Evolutionary conservation across 305 asterid genomes (phyloP), one percentile per base, ranked within the genome.

Genomic region (Nicotiana rustica): DNA sequence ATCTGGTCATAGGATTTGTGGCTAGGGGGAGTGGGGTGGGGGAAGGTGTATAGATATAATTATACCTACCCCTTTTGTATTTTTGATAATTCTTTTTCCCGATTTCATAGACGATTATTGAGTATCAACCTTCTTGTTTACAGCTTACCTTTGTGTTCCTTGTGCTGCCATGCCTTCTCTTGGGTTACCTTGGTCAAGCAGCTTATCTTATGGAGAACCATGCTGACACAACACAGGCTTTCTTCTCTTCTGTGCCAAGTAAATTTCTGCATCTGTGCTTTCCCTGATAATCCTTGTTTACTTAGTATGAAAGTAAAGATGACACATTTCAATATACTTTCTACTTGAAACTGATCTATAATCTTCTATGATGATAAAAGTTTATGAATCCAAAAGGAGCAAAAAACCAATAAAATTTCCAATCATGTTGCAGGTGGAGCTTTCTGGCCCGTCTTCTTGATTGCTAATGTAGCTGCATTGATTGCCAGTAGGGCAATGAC

Each of bases 111-210:
- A 47, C 2, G 12, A 4, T 75, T 75, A 52, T 49, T 52, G 25
- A 49, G 19, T 81, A 68, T 70, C 29, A 62, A 25, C 19, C 49
- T 67, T 78, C 44, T 44, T 82, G 19, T 66, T 87, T 86, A 85
- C 99, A 96, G 99, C 98, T 96, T 83, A 93, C 98, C 38, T 96
- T 94, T 87, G 88, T 89, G 85, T 88, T 93, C 82, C 93, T 96
- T 83, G 98, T 96, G 83, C 91, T 96, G 83, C 99, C 99, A 70
- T 96, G 99, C 90, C 98, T 96, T 89, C 86, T 96, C 57, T 83
- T 96, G 98, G 99, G 99, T 79, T 96, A 96, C 90, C 90, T 96
- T 85, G 99, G 99, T 85, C 99, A 96, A 92, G 99, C 99, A 64
- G 99, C 99, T 69, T 96, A 94, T 87, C 98, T 96, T 82, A 90